Evolutionary conservation across 139 green algal species (phyloP), one percentile per base, ranked within the genome.

Genomic region (Desmodesmus armatus): DNA sequence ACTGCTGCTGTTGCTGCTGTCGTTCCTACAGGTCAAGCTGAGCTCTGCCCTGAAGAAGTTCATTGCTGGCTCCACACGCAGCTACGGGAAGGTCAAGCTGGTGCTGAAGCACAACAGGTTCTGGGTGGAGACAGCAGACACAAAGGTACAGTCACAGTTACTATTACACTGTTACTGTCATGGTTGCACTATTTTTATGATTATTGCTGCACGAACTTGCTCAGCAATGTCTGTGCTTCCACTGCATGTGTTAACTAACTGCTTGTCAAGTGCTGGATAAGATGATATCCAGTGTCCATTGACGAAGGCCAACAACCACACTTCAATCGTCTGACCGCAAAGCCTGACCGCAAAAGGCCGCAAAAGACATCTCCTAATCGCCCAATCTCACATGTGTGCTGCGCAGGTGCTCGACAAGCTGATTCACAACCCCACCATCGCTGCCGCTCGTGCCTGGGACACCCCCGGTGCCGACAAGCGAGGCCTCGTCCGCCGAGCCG

Each of bases 21-120:
- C 13, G 47, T 4, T 49, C 1, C 29, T 37, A 17, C 62, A 84
- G 78, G 78, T 84, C 3, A n/a, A 40, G 29, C 62, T 84, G n/a
- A 85, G 47, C 5, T 39, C 13, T 5, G 39, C 72, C 25, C 39
- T 80, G 51, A 47, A 47, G 27, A n/a, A 69, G 41, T 99, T 99
- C 91, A 93, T 99, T 37, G 51, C 84, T 0, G 89, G 90, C 15
- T 96, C 93, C 39, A 99, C 97, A 0, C 83, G 95, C 70, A 99
- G 99, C 89, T 99, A 98, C 87, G 97, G 97, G 82, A 98, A 98
- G 90, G 94, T 93, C 4, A 99, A 99, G 94, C 92, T 99, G 47
- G 97, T 99, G 83, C 92, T 99, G 76, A 93, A 99, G 90, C 90
- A 94, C 60, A 99, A 99, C 90, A 89, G 81, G 21, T 99, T 99